Base-by-base conservation (phyloP, 2,329 filamentous ascomycete species). In the Talaromyces amestolkiae region DNA sequence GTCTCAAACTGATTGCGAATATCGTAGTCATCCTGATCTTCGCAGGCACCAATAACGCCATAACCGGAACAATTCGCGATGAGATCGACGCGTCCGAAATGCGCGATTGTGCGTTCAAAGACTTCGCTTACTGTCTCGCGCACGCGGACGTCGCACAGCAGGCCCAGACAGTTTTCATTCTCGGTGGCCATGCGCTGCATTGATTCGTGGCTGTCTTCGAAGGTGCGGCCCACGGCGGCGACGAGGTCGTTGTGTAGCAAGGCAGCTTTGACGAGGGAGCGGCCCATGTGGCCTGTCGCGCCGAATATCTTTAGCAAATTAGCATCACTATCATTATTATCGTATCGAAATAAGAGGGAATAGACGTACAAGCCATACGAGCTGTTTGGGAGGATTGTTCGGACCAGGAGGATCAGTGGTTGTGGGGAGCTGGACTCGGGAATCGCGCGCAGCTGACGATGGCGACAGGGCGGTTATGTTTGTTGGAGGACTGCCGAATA, bases 1-100 rank as follows among this genome's bases (percentile, higher is more conserved):
- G 93, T 97, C 82, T 96, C 92, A 79, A 98, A 97, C 78, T 98
- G 95, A 73, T 96, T 94, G 66, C 93, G 91, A 70, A 98, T 86
- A 75, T 98, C 95, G 77, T 93, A 89, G 75, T 97, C 92, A 77
- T 97, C 93, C 80, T 98, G 95, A 79, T 98, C 95, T 79, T 98
- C 95, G 78, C 93, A 97, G 1, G 94, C 89, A 33, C 92, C 94
- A 71, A 98, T 96, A 63, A 99, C 93, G 62, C 93, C 94, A 79
- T 97, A 97, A 17, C 94, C 94, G 13, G 92, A 93, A 79, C 93
- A 97, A 78, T 97, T 98, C 71, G 90, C 93, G 65, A 98, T 90
- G 61, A 97, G 87, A 75, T 98, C 94, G 69, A 97, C 86, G 66
- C 87, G 88, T 0, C 91, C 91, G 80, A 95, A 98, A 66, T 86